phyloP scores from a whole-genome alignment of 495 filamentous ascomycete genomes.

The Aspergillus sclerotiicarbonarius region DNA sequence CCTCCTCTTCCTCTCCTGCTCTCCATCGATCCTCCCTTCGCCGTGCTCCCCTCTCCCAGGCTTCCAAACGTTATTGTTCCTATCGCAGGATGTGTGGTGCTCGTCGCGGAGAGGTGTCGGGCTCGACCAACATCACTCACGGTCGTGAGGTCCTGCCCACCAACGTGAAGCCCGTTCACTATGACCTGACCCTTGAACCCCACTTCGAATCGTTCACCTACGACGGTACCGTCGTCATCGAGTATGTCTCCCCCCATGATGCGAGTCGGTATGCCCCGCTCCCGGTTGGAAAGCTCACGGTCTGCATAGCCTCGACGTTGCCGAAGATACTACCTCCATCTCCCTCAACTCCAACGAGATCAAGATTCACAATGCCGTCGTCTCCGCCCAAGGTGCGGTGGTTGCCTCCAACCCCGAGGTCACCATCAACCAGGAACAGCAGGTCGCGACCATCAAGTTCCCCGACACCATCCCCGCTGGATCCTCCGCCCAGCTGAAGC shows the following conservation, averaged over 20 bases:
- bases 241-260: constrained; percentile 42
- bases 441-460: constrained; percentile 62
- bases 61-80: constrained; percentile 46
- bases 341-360: constrained; percentile 86
- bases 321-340: constrained; percentile 80
- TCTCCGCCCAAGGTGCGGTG: constrained; percentile 49
- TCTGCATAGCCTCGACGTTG: constrained; percentile 64
- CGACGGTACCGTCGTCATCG: constrained; percentile 60
- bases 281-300: constrained; percentile 8
- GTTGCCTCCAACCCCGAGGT: constrained; percentile 53
- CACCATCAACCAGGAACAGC: constrained; percentile 54
- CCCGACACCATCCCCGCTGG: constrained; percentile 55
- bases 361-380: constrained; percentile 71
- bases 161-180: constrained; percentile 66
- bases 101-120: constrained; percentile 39
- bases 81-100: constrained; percentile 52
- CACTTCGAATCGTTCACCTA: constrained; percentile 64
- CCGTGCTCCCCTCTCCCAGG: constrained; percentile 33
- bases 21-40: constrained; percentile 12
- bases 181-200: constrained; percentile 65
- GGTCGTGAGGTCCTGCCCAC: constrained; percentile 65
- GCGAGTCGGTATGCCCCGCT: neutral
- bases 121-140: constrained; percentile 50
- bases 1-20: constrained; percentile 21
- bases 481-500: constrained; percentile 57